phyloP scores from a whole-genome alignment of 1,139 yeast species.

The Candida pseudoviswanathii region DNA sequence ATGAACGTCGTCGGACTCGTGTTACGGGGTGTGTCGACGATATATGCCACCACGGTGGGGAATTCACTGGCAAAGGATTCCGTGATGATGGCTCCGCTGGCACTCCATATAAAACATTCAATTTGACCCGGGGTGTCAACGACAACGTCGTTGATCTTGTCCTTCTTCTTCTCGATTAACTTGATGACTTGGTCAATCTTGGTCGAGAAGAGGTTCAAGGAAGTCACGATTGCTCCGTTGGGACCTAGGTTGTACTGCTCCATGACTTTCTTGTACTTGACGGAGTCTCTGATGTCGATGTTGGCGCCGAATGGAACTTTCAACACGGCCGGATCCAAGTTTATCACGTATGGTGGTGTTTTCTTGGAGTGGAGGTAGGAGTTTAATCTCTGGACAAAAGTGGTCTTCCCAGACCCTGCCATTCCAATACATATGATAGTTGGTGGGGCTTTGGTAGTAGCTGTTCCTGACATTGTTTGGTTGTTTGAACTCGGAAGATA shows the following conservation, averaged over 20 bases:
- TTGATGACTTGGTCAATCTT: constrained; percentile 94
- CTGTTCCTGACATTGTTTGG: not conserved
- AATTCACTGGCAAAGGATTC: constrained; percentile 95
- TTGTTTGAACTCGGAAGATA: not conserved
- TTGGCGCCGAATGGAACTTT: constrained; percentile 92
- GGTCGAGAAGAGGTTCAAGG: constrained; percentile 87
- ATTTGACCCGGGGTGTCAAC: constrained; percentile 99
- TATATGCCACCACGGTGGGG: constrained; percentile 94
- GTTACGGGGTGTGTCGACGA: constrained; percentile 95
- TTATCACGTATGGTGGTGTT: constrained; percentile 85
- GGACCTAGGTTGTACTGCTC: constrained; percentile 92
- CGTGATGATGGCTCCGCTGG: constrained; percentile 94
- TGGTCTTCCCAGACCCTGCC: constrained; percentile 99
- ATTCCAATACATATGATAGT: constrained; percentile 87
- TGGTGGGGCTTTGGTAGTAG: constrained; percentile 36
- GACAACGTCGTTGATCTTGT: constrained; percentile 67
- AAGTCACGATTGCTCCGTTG: constrained; percentile 97
- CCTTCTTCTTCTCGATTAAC: constrained; percentile 79
- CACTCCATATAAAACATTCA: constrained; percentile 96
- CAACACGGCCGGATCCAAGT: constrained; percentile 94
- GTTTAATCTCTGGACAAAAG: constrained; percentile 93
- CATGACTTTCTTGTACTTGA: constrained; percentile 95
- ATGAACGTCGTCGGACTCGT: constrained; percentile 95
- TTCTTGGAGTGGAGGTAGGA: constrained; percentile 77
- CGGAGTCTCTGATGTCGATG: constrained; percentile 94